Evolutionary conservation across 106 monocot species (phyloP), one percentile per base, ranked within the genome.

Genomic region (Platanthera guangdongensis): DNA sequence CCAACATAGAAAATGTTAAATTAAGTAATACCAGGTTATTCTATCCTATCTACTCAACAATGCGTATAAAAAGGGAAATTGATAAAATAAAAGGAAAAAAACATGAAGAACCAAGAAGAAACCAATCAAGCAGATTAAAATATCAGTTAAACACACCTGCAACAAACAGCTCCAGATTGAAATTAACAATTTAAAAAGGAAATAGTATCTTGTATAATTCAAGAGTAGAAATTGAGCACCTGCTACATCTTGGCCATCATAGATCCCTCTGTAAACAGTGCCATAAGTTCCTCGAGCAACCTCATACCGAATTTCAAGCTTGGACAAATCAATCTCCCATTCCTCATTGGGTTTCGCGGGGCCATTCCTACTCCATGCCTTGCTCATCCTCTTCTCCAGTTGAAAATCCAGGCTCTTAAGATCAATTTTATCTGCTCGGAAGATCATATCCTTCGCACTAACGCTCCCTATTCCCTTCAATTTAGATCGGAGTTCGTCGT

Each of bases 371-470:
- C 68, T 77, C 93, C 89, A 92, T 1, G 76, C 88, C 83, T 88
- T 92, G 78, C 55, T 88, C 18, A 88, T 49, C 57, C 81, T 72
- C 78, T 90, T 88, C 89, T 95, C 95, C 25, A 92, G 79, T 71
- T 92, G 90, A 47, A 85, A 55, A 80, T 95, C 95, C 54, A 95
- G 75, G 74, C 81, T 90, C 84, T 88, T 95, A 28, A 95, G 86
- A 79, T 95, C 95, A 71, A 95, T 90, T 85, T 86, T 92, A 50
- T 95, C 92, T 1, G 95, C 92, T 30, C 95, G 79, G 46, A 95
- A 77, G 45, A 83, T 84, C 83, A 85, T 74, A 59, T 95, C 92
- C 67, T 89, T 92, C 14, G 77, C 74, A 7, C 85, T 86, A 53
- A 86, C 72, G 45, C 89, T 90, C 75, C 86, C 81, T 51, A 82